These are phyloP conservation scores for Irpex lacteus DNA, from an alignment of 1,284 basidiomycete genomes.

Conservation along the genomic window DNA sequence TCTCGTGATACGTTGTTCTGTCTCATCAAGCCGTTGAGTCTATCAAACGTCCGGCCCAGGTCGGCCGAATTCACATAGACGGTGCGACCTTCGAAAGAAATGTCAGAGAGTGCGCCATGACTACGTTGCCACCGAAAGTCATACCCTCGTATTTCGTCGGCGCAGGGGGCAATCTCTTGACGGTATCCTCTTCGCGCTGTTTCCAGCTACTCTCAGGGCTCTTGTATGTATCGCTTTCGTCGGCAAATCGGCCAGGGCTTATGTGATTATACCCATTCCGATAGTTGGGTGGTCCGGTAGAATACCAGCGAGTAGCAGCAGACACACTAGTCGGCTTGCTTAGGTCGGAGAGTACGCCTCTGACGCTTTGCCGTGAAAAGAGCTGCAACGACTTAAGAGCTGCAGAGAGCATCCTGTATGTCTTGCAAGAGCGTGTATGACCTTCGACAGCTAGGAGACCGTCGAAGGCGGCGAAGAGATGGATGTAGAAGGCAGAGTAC, in stretches of 20 bases:
- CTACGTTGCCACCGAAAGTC: constrained; percentile 6
- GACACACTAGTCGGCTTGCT: background rate
- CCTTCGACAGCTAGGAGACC: background rate
- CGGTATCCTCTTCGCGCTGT: constrained; percentile 11
- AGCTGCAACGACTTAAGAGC: background rate
- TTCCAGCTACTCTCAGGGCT: constrained; percentile 20
- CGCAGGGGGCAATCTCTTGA: constrained; percentile 16
- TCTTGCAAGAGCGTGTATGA: background rate
- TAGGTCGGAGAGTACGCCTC: background rate
- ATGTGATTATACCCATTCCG: background rate
- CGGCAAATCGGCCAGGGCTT: background rate
- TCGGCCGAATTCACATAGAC: constrained; percentile 38
- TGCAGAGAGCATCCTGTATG: background rate
- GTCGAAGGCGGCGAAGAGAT: background rate
- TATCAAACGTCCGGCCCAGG: constrained; percentile 41
- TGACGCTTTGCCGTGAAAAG: background rate
- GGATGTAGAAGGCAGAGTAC: background rate
- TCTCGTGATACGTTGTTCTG: constrained; percentile 57
- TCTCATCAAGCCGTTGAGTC: constrained; percentile 49
- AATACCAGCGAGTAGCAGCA: background rate
- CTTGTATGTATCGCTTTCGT: background rate
- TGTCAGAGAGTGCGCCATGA: constrained; percentile 10
- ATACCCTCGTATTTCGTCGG: constrained; percentile 24
- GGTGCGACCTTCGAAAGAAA: constrained; percentile 43
- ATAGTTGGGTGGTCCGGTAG: background rate